Evolutionary conservation across 495 filamentous ascomycete genomes (phyloP).

Genomic region (Thermothielavioides terrestris): DNA sequence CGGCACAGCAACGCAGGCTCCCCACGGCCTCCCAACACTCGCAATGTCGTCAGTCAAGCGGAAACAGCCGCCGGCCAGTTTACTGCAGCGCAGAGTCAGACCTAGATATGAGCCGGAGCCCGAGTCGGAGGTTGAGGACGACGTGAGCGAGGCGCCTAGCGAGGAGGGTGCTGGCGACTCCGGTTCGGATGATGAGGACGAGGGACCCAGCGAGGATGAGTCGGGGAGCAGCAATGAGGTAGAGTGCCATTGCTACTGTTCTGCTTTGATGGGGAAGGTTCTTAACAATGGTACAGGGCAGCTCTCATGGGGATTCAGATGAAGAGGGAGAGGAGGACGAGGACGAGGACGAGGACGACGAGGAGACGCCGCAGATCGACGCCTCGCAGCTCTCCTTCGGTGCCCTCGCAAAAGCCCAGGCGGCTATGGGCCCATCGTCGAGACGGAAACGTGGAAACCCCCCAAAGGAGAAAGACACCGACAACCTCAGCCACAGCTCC

Average conservation of each 20-base stretch:
- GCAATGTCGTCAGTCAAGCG: constrained; percentile 26
- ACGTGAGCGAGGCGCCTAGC: constrained; percentile 22
- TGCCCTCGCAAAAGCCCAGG: constrained; percentile 76
- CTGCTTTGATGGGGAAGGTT: not conserved
- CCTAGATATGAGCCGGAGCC: constrained; percentile 47
- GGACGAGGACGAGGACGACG: constrained; percentile 26
- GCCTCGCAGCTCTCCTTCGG: constrained; percentile 68
- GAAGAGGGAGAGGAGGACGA: constrained; percentile 20
- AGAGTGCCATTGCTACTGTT: not conserved
- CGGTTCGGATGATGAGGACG: constrained; percentile 21
- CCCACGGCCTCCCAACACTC: not conserved
- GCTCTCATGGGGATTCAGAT: no score
- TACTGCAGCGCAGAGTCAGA: constrained; percentile 51
- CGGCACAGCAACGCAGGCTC: not conserved
- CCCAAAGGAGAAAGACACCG: constrained; percentile 8
- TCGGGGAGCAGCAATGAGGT: constrained; percentile 17
- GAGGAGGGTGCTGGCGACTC: constrained; percentile 29
- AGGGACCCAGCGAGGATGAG: constrained; percentile 20
- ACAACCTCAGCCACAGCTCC: constrained; percentile 2
- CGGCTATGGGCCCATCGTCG: constrained; percentile 42
- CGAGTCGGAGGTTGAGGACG: constrained; percentile 39
- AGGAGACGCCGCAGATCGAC: constrained; percentile 14
- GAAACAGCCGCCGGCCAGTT: constrained; percentile 16
- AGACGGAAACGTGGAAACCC: constrained; percentile 1
- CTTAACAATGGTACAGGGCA: constrained; percentile 14